Evolutionary conservation across 495 filamentous ascomycete species (phyloP).

Genomic region (Geopyxis carbonaria): DNA sequence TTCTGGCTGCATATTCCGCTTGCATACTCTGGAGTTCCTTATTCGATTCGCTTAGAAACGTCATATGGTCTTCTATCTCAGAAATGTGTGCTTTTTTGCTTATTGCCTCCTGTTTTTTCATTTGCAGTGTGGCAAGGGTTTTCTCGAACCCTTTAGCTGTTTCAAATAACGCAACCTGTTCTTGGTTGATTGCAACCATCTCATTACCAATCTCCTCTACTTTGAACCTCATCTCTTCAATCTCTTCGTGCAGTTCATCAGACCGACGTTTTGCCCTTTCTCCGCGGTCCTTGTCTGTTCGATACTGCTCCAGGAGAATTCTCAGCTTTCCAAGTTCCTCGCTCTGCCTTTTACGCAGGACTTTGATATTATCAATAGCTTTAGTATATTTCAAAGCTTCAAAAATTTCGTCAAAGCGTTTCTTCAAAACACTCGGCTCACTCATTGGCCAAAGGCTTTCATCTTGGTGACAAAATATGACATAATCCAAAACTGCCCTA

Average conservation of each 20-base stretch:
- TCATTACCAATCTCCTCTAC: conserved; percentile 38
- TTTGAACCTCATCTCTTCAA: conserved; percentile 47
- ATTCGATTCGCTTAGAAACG: conserved; percentile 61
- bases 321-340: conserved; percentile 53
- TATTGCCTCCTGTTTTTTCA: conserved; percentile 53
- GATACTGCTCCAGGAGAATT: conserved; percentile 55
- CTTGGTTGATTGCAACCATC: conserved; percentile 27
- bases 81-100: conserved; percentile 32
- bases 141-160: conserved; percentile 44
- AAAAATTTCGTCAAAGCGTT: conserved; percentile 93
- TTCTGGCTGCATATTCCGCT: conserved; percentile 63
- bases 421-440: conserved; percentile 67
- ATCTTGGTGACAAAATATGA: conserved; percentile 98
- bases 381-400: conserved; percentile 94
- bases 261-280: conserved; percentile 39
- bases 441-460: conserved; percentile 98
- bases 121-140: conserved; percentile 52
- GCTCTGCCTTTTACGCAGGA: conserved; percentile 63
- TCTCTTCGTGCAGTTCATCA: conserved; percentile 48
- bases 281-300: conserved; percentile 71
- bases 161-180: conserved; percentile 38
- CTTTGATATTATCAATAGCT: conserved; percentile 84
- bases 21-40: conserved; percentile 57
- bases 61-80: conserved; percentile 50
- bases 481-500: conserved; percentile 70